Evolutionary conservation across 2,329 filamentous ascomycete genomes (phyloP).

Genomic region (Aspergillus sergii): DNA sequence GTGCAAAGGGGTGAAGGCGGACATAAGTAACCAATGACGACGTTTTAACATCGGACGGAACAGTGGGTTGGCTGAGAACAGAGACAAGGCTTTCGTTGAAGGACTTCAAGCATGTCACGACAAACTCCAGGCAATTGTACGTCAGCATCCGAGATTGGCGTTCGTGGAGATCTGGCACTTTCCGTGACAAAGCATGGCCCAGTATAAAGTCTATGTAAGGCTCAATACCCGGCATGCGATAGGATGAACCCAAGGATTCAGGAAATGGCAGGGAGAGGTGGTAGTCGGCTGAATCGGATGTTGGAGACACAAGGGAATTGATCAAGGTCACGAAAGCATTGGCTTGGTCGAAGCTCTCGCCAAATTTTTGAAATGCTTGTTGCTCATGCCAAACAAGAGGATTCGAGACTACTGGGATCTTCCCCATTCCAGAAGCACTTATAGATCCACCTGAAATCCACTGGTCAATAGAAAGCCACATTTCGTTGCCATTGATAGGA

Average conservation of each 20-base stretch:
- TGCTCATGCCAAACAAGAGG: slow-evolving; percentile 52
- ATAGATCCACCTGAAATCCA: slow-evolving; percentile 67
- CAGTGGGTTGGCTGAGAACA: slow-evolving; percentile 75
- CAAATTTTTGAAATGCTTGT: slow-evolving; percentile 72
- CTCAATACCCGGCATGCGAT: slow-evolving; percentile 83
- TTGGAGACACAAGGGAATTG: slow-evolving; percentile 68
- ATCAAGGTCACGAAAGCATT: slow-evolving; percentile 82
- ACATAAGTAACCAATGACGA: slow-evolving; percentile 79
- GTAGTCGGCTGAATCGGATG: slow-evolving; percentile 50
- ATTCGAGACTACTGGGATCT: slow-evolving; percentile 46
- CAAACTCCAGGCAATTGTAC: slow-evolving; percentile 81
- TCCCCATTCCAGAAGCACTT: slow-evolving; percentile 48
- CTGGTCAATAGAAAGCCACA: slow-evolving; percentile 80
- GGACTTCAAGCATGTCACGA: slow-evolving; percentile 73
- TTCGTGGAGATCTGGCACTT: slow-evolving; percentile 66
- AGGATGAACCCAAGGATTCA: slow-evolving; percentile 76
- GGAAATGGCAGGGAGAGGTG: slow-evolving; percentile 83
- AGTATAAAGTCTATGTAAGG: slow-evolving; percentile 90
- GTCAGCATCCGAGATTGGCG: slow-evolving; percentile 73
- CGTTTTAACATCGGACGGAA: slow-evolving; percentile 72
- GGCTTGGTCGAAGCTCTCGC: slow-evolving; percentile 79
- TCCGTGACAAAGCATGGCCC: slow-evolving; percentile 73
- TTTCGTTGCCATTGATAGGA: slow-evolving; percentile 64
- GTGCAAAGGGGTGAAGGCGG: slow-evolving; percentile 84
- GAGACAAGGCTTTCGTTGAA: slow-evolving; percentile 95